These are phyloP conservation scores for Exophiala alcalophila DNA, from an alignment of 2,329 filamentous ascomycete genomes.

Conservation along the genomic window DNA sequence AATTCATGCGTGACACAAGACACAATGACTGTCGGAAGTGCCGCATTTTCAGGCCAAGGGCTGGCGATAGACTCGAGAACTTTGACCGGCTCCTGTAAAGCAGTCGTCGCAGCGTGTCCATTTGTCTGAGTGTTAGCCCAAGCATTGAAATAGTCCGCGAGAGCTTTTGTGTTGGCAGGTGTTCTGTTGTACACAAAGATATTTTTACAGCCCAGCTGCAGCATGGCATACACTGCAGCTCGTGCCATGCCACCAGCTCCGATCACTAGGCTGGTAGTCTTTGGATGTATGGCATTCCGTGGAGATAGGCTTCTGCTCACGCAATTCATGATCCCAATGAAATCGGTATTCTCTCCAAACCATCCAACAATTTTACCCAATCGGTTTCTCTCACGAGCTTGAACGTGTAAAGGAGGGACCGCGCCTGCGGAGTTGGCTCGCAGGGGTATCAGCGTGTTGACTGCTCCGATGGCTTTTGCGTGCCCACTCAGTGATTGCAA, in stretches of 20 bases:
- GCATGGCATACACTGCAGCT: constrained; percentile 73
- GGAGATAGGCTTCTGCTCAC: constrained; percentile 43
- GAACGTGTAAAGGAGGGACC: constrained; percentile 39
- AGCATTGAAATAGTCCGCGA: constrained; percentile 67
- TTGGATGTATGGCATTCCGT: constrained; percentile 53
- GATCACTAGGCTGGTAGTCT: constrained; percentile 53
- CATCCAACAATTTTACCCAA: constrained; percentile 41
- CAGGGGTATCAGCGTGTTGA: constrained; percentile 46
- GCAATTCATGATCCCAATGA: constrained; percentile 44
- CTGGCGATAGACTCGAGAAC: constrained; percentile 60
- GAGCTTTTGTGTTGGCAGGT: constrained; percentile 60
- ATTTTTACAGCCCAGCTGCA: constrained; percentile 72
- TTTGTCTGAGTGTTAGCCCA: constrained; percentile 41
- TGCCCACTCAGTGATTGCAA: constrained; percentile 41
- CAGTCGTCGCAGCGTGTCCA: constrained; percentile 36
- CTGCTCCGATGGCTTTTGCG: constrained; percentile 45
- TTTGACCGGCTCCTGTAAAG: constrained; percentile 37
- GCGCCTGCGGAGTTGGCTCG: constrained; percentile 38
- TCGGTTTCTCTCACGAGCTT: constrained; percentile 43
- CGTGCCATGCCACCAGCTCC: constrained; percentile 73
- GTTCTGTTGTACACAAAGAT: constrained; percentile 75
- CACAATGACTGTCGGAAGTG: constrained; percentile 68
- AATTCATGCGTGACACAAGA: constrained; percentile 71
- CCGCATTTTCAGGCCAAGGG: constrained; percentile 62
- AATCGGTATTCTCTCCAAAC: constrained; percentile 47